Percentiles rank a stretch among this genome's conserved stretches.
These are phyloP conservation scores for Fomitopsis serialis DNA, from an alignment of 768 basidiomycete genomes.

Conservation along the genomic window DNA sequence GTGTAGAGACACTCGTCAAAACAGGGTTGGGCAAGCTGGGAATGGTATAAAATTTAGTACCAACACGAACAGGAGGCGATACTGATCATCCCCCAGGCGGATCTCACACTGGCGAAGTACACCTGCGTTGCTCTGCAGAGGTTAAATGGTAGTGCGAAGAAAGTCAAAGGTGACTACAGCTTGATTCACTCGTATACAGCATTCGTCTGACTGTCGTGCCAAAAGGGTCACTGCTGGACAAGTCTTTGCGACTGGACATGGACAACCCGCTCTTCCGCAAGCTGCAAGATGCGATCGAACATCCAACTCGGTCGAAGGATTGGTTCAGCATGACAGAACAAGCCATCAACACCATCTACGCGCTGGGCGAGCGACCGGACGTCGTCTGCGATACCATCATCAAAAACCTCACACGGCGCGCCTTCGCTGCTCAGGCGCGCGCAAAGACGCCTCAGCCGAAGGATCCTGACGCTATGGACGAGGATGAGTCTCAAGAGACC, in stretches of 20 bases:
- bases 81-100: constrained; percentile 45
- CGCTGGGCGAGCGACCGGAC: constrained; percentile 91
- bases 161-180: constrained; percentile 76
- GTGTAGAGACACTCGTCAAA: constrained; percentile 78
- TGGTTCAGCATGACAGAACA: constrained; percentile 99
- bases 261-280: constrained; percentile 80
- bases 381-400: constrained; percentile 74
- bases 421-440: constrained; percentile 43
- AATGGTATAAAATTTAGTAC: constrained; percentile 59
- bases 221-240: constrained; percentile 82
- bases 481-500: constrained; percentile 39
- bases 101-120: constrained; percentile 86
- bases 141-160: constrained; percentile 91
- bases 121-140: constrained; percentile 92
- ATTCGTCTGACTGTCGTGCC: neutral
- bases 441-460: constrained; percentile 17
- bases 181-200: neutral
- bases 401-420: constrained; percentile 70
- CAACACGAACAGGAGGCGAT: neutral
- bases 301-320: constrained; percentile 77
- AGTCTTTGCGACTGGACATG: constrained; percentile 82
- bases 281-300: constrained; percentile 74
- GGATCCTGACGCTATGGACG: constrained; percentile 50
- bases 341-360: constrained; percentile 93
- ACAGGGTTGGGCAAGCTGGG: constrained; percentile 83